Evolutionary conservation across 306 rosid genomes (phyloP).

Genomic region (Ceratonia siliqua): DNA sequence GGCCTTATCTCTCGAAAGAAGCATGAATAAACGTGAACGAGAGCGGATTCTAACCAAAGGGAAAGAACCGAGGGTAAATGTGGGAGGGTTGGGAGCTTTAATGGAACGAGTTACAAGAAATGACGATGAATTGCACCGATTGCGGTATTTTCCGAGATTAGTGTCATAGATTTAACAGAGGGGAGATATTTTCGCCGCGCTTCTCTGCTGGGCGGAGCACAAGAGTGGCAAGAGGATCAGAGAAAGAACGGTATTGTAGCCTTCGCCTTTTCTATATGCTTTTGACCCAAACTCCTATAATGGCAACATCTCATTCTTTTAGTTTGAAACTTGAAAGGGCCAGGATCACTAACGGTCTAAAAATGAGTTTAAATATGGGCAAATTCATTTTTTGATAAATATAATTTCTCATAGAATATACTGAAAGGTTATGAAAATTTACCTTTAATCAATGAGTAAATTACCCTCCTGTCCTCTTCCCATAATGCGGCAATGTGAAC

Average conservation of each 20-base stretch:
- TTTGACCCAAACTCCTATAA: slow-evolving; percentile 28
- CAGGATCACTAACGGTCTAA: too few relatives aligned
- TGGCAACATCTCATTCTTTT: slow-evolving; percentile 29
- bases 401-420: too few relatives aligned
- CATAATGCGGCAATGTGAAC: too few relatives aligned
- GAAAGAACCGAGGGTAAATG: slow-evolving; percentile 64
- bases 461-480: too few relatives aligned
- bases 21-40: slow-evolving; percentile 38
- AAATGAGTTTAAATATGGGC: too few relatives aligned
- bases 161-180: slow-evolving; percentile 3
- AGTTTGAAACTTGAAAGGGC: too few relatives aligned
- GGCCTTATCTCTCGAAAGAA: slow-evolving; percentile 34
- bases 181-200: slow-evolving; percentile 42
- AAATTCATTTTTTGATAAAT: too few relatives aligned
- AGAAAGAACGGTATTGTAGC: slow-evolving; percentile 42
- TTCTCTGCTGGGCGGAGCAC: slow-evolving; percentile 42
- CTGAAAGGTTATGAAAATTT: too few relatives aligned
- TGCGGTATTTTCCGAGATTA: slow-evolving; percentile 30
- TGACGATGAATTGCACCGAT: slow-evolving; percentile 25
- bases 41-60: slow-evolving; percentile 72
- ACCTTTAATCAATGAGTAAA: too few relatives aligned
- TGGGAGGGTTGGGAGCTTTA: slow-evolving; percentile 43
- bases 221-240: not conserved
- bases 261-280: slow-evolving; percentile 41
- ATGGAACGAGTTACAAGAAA: slow-evolving; percentile 28